Base-by-base conservation (phyloP, 2,329 filamentous ascomycete species). In the Rhynchosporium secalis region DNA sequence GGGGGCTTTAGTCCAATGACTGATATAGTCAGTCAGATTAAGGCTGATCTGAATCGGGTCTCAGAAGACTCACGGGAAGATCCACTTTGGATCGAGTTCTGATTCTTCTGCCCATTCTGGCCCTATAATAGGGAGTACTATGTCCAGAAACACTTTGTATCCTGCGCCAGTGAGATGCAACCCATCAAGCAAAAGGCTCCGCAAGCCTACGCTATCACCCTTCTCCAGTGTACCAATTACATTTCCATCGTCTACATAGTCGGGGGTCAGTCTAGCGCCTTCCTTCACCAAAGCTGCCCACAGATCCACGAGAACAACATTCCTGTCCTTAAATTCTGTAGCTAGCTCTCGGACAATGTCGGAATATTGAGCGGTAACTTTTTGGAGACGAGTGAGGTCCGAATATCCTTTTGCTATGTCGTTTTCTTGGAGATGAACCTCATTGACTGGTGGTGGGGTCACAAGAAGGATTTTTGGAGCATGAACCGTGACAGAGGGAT, bases 391-490 rank as follows among this genome's bases (percentile, higher is more conserved):
- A 68, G 56, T 84, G 78, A 71, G 77, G 81, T 68, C 56, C 29
- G 52, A 2, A 36, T 68, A 56, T 15, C 71, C 64, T 60, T 66
- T 66, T 28, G 76, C 72, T 33, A 74, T 15, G 56, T 72, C 65
- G 70, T 70, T 43, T 66, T 62, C 59, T 72, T 75, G 59, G 74
- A 77, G 56, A 67, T 78, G 52, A 63, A 71, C 63, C 73, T 73
- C 88, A 70, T 96, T 89, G 56, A 96, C 76, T 0, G 92, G 92
- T 1, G 93, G 91, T 31, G 94, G 92, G 0, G 91, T 89, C 54
- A 97, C 81, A 5, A 98, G 78, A 49, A 97, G 80, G 60, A 92
- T 87, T 58, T 84, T 86, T 31, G 90, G 86, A 41, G 83, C 81
- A 71, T 97, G 92, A 5, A 85, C 86, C 61, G 76, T 76, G 63